A percentile compares a stretch with the other conserved stretches of the same genome.
Evolutionary conservation across 345 rosid genomes (phyloP).

Genomic region (Iberis pinnata): DNA sequence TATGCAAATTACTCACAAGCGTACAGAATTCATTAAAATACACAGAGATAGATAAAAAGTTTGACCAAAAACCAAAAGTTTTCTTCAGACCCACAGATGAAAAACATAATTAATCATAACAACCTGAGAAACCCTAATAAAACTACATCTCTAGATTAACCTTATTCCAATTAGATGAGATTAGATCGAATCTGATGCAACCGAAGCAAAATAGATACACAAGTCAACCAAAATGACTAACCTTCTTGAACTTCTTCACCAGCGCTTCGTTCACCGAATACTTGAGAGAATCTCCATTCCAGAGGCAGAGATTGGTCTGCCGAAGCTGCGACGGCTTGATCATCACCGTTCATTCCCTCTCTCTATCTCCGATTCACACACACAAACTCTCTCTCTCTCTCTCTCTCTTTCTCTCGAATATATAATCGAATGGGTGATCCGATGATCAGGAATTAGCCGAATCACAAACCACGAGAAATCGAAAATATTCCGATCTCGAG

Average conservation of each 20-base stretch:
- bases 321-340: slow-evolving; percentile 25
- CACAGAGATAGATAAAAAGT: slow-evolving; percentile 4
- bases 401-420: too few relatives aligned
- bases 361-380: slow-evolving; percentile 7
- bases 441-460: slow-evolving; percentile 15
- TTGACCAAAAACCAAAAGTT: slow-evolving; percentile 2
- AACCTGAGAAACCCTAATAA: neutral
- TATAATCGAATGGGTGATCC: slow-evolving; percentile 18
- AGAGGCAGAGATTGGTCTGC: slow-evolving; percentile 42
- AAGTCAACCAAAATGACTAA: slow-evolving; percentile 20
- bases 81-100: neutral
- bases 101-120: slow-evolving; percentile 1
- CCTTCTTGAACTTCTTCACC: slow-evolving; percentile 99
- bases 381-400: neutral
- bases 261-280: slow-evolving; percentile 87
- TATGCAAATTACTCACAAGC: neutral
- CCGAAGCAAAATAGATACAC: neutral
- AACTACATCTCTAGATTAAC: slow-evolving; percentile 13
- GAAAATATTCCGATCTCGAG: neutral
- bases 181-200: slow-evolving; percentile 6
- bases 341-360: slow-evolving; percentile 24
- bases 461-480: slow-evolving; percentile 10
- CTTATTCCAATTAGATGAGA: slow-evolving; percentile 15
- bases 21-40: too few relatives aligned
- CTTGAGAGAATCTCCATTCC: slow-evolving; percentile 98